Percentiles rank a stretch among this genome's conserved stretches.
These are phyloP conservation scores for Podila minutissima DNA, from an alignment of 192 early-diverging fungal genomes.

Conservation along the genomic window DNA sequence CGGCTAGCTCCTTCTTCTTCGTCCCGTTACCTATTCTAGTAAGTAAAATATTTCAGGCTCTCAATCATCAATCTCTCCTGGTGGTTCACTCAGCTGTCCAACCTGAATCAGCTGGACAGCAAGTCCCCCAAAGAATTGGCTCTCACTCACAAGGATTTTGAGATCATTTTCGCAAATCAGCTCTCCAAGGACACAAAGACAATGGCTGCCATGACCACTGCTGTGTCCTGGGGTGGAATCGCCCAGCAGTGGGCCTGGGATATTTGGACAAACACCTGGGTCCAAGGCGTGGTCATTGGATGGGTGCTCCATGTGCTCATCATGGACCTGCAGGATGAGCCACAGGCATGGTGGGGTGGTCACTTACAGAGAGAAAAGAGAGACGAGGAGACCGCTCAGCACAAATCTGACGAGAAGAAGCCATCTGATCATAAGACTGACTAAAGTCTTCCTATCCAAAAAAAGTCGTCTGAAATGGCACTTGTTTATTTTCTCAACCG, in stretches of 20 bases:
- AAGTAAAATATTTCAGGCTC: too few species aligned
- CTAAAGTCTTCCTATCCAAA: slow-evolving; percentile 3
- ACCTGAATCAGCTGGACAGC: background rate
- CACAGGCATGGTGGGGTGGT: slow-evolving; percentile 11
- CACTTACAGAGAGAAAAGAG: slow-evolving; percentile 12
- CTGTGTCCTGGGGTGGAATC: slow-evolving; percentile 9
- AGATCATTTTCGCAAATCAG: slow-evolving; percentile 4
- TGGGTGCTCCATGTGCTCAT: slow-evolving; percentile 13
- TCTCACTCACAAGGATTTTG: slow-evolving; percentile 1
- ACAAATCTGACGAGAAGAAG: slow-evolving; percentile 9
- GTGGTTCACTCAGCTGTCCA: slow-evolving; percentile 9
- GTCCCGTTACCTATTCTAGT: too few species aligned
- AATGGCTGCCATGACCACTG: background rate
- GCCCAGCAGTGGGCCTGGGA: slow-evolving; percentile 6
- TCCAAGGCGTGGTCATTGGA: slow-evolving; percentile 6
- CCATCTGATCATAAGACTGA: slow-evolving; percentile 11
- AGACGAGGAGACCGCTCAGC: slow-evolving; percentile 8
- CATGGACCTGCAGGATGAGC: slow-evolving; percentile 7
- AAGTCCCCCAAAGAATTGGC: slow-evolving; percentile 5
- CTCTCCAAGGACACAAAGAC: slow-evolving; percentile 6
- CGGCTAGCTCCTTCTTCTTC: too few species aligned
- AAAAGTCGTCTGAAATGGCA: too few species aligned
- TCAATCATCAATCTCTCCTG: slow-evolving; percentile 9
- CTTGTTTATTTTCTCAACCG: too few species aligned
- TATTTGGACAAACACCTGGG: slow-evolving; percentile 8